phyloP scores from a whole-genome alignment of 176 grass and related monocot genomes.

The Tuctoria greenei region DNA sequence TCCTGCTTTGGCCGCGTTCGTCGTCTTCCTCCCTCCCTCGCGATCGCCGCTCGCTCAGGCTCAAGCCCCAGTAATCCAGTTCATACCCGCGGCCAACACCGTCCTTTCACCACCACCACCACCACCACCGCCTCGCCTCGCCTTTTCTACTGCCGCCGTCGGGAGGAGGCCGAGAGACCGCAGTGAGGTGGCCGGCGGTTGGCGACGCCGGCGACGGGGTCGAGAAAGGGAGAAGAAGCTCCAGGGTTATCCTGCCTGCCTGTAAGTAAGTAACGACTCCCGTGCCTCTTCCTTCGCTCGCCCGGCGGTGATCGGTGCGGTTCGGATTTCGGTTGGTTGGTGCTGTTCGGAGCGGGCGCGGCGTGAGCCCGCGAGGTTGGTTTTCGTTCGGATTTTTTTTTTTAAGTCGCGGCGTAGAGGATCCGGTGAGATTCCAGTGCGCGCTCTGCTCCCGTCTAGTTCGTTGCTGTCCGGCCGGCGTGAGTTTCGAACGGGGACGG shows the following conservation, averaged over 20 bases:
- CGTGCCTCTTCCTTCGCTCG: background rate
- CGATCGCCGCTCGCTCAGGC: constrained; percentile 33
- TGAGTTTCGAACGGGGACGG: background rate
- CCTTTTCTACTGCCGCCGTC: background rate
- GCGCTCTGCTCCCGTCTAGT: background rate
- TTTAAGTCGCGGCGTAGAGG: background rate
- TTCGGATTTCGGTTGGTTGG: background rate
- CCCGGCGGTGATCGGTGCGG: background rate
- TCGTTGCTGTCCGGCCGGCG: background rate
- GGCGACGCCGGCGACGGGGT: background rate
- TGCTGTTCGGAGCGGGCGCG: background rate
- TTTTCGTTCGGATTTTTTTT: background rate
- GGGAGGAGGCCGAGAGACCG: background rate
- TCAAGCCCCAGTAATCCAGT: background rate
- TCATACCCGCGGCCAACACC: background rate
- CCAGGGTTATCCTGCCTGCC: too few species aligned
- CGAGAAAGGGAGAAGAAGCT: background rate
- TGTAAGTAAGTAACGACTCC: constrained; percentile 26
- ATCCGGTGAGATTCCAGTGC: too few species aligned
- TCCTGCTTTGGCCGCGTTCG: background rate
- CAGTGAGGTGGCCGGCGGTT: background rate
- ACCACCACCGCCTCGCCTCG: background rate
- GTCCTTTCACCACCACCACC: background rate
- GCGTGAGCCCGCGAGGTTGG: background rate
- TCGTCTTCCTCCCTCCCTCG: constrained; percentile 41